Evolutionary conservation across 2,329 filamentous ascomycete genomes (phyloP).

Genomic region (Venturia pyrina): DNA sequence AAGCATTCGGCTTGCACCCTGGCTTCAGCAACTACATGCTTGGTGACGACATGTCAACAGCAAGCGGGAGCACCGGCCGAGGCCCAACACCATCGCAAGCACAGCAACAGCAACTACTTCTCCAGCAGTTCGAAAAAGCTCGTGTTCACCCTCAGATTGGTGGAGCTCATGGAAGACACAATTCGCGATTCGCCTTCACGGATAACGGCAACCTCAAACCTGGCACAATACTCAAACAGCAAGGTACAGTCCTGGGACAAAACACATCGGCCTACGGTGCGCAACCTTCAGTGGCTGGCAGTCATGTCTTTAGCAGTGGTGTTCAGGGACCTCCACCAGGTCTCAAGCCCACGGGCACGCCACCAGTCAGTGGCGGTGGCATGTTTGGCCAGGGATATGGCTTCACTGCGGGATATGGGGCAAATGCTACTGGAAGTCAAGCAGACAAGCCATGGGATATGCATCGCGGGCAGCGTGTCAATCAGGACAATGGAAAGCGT

Average conservation of each 20-base stretch:
- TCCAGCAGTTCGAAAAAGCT: conserved; percentile 49
- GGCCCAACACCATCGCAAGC: conserved; percentile 54
- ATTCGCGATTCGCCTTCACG: conserved; percentile 79
- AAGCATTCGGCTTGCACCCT: conserved; percentile 30
- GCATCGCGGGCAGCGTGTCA: conserved; percentile 7
- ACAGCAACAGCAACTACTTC: conserved; percentile 49
- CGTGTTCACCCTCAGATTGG: conserved; percentile 44
- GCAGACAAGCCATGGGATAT: conserved; percentile 6
- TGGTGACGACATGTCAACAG: conserved; percentile 27
- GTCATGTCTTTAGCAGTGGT: conserved; percentile 30
- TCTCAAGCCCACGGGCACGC: conserved; percentile 87
- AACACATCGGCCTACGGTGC: background rate
- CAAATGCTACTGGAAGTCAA: background rate
- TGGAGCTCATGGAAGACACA: conserved; percentile 63
- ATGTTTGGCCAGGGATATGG: conserved; percentile 87
- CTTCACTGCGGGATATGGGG: conserved; percentile 51
- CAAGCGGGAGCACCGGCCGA: conserved; percentile 52
- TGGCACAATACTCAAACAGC: background rate
- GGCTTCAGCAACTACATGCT: conserved; percentile 22
- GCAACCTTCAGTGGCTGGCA: background rate
- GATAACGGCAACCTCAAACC: conserved; percentile 46
- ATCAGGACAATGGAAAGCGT: conserved; percentile 85
- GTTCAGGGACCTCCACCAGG: conserved; percentile 92
- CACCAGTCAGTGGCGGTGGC: conserved; percentile 65
- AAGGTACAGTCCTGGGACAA: conserved; percentile 3